Evolutionary conservation across 768 basidiomycete species (phyloP), one percentile per base, ranked within the genome.

Genomic region (Paxillus involutus): DNA sequence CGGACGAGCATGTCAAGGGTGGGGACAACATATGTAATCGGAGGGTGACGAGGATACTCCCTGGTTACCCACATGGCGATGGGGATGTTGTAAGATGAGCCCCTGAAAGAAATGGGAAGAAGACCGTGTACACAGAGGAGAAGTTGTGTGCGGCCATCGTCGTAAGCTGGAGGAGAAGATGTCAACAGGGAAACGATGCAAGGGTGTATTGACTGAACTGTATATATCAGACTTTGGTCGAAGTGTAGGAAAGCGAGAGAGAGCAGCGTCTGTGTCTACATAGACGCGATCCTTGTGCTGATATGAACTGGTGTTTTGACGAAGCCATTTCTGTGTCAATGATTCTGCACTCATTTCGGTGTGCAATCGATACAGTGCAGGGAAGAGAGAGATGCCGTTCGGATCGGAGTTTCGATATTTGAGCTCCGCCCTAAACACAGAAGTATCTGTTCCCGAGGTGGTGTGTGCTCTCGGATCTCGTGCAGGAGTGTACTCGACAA

Each of bases 141-240:
- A 16, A 98, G 79, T 64, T 95, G 93, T 0, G 92, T 88, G 36
- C 96, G 85, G 44, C 97, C 97, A 59, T 97, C 93, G 70, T 99
- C 94, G 73, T 91, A 94, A 0, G 90, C 93, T 97, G 66, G 12
- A 58, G 35, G 6, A 33, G 8, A 37, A 59, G 49, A 42, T 39
- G 36, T 51, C 44, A 49, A 58, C 45, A 56, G 33, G 41, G 55
- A 52, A 24, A 61, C 56, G 63, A 51, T 47, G 46, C 41, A 55
- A 49, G 35, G 17, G 45, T 35, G 35, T 48, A 32, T 39, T 12
- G 45, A 74, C 72, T 68, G 65, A 65, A 78, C 80, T 91, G 80
- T 92, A 93, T 12, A 89, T 79, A 60, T 91, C 92, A 2, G 88
- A 85, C 69, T 90, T 91, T 47, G 89, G 91, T 12, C 85, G 77